phyloP scores from a whole-genome alignment of 2,329 filamentous ascomycete species.

The Thelonectria discophora region DNA sequence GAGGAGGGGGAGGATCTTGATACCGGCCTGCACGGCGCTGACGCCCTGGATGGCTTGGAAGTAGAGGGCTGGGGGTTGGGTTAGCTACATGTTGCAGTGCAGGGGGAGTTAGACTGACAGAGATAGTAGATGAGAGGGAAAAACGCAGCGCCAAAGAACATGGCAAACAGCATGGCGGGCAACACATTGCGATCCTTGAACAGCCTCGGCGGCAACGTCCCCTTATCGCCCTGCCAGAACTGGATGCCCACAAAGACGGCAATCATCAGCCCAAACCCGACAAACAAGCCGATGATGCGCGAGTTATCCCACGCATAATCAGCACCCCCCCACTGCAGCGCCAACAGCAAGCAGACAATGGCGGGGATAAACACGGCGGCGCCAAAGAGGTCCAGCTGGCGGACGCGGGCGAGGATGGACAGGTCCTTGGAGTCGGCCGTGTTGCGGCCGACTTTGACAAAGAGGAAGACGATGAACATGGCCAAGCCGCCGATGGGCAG shows the following conservation, averaged over 20 bases:
- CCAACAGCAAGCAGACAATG: conserved; percentile 62
- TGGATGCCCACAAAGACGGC: conserved; percentile 59
- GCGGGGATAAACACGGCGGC: conserved; percentile 60
- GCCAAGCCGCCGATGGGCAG: conserved; percentile 58
- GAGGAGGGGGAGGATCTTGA: conserved; percentile 63
- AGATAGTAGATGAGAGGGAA: conserved; percentile 64
- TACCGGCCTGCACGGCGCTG: conserved; percentile 61
- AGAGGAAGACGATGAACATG: conserved; percentile 58
- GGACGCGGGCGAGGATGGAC: conserved; percentile 50
- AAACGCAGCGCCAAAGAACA: conserved; percentile 61
- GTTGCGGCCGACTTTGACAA: conserved; percentile 53
- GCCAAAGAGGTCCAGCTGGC: conserved; percentile 60
- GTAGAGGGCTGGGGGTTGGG: conserved; percentile 53
- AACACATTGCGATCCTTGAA: conserved; percentile 55
- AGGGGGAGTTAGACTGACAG: conserved; percentile 50
- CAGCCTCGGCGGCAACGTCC: conserved; percentile 58
- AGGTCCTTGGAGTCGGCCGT: conserved; percentile 45
- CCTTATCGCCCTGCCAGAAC: conserved; percentile 52
- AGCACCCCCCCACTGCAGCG: conserved; percentile 65
- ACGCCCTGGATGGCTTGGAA: conserved; percentile 64
- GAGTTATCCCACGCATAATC: conserved; percentile 60
- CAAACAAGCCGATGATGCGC: conserved; percentile 60
- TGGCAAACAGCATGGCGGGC: conserved; percentile 54
- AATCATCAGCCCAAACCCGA: conserved; percentile 57
- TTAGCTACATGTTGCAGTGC: no score